A percentile compares a stretch with the other conserved stretches of the same genome.
phyloP scores from a whole-genome alignment of 2,329 filamentous ascomycete genomes.

The Aspergillus ibericus region DNA sequence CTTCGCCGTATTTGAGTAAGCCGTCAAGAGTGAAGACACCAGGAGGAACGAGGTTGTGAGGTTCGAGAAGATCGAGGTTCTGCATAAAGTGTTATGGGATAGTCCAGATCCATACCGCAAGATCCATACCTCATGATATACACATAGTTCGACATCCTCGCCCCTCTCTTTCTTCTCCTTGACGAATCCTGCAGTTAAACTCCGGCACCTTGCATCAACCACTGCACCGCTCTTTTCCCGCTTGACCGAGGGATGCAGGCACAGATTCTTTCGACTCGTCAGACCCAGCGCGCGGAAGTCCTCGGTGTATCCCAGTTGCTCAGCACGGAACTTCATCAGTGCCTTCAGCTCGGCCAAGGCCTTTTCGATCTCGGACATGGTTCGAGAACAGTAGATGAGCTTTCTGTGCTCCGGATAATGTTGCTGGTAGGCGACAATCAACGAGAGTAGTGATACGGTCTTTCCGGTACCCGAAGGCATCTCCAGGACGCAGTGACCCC shows the following conservation, averaged over 20 bases:
- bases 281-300: constrained; percentile 90
- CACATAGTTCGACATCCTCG: constrained; percentile 89
- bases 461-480: constrained; percentile 99
- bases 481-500: constrained; percentile 93
- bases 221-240: constrained; percentile 92
- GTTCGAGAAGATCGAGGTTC: constrained; percentile 92
- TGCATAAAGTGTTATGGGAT: constrained; percentile 38
- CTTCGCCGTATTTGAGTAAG: constrained; percentile 83
- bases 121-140: constrained; percentile 80
- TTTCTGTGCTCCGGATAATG: constrained; percentile 91
- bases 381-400: constrained; percentile 97
- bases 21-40: constrained; percentile 95
- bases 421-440: constrained; percentile 96
- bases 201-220: constrained; percentile 94
- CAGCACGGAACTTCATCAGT: constrained; percentile 89
- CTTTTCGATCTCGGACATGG: constrained; percentile 99
- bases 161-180: constrained; percentile 96
- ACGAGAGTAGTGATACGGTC: constrained; percentile 88
- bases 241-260: constrained; percentile 93
- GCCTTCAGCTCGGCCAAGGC: constrained; percentile 86
- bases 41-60: constrained; percentile 89
- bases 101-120: not conserved
- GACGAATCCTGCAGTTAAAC: constrained; percentile 92
- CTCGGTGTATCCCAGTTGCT: constrained; percentile 86
- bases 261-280: constrained; percentile 96